Percentiles rank a stretch among this genome's conserved stretches.
Conservation (phyloP, 805 yeast species). For the Wickerhamiella hasegawae region DNA sequence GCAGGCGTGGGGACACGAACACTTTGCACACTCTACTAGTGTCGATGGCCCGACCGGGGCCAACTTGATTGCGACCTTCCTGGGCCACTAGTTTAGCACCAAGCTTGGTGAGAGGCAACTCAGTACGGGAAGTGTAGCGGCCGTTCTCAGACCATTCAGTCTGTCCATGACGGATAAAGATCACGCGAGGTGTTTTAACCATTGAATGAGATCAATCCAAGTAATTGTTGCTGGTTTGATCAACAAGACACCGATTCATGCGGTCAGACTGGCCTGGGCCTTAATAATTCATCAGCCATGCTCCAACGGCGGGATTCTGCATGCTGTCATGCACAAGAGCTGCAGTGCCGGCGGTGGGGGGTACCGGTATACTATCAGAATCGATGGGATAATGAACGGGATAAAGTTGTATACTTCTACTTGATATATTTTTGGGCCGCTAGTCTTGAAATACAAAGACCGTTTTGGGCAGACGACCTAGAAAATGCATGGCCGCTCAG, state of each 20-base stretch:
- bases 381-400: too few species aligned
- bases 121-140: constrained; percentile 79
- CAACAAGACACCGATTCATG: too few species aligned
- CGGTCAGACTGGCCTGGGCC: too few species aligned
- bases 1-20: constrained; percentile 62
- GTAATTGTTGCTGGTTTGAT: background rate
- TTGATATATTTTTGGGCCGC: too few species aligned
- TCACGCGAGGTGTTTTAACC: constrained; percentile 21
- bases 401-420: too few species aligned
- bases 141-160: constrained; percentile 95
- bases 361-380: too few species aligned
- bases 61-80: constrained; percentile 59
- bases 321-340: too few species aligned
- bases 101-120: constrained; percentile 55
- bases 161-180: constrained; percentile 36
- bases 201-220: background rate
- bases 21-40: constrained; percentile 48
- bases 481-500: constrained; percentile 8
- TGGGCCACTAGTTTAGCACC: constrained; percentile 64
- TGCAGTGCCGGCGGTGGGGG: too few species aligned
- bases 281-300: too few species aligned
- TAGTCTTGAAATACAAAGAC: too few species aligned
- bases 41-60: constrained; percentile 40
- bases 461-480: too few species aligned
- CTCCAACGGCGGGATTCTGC: too few species aligned